Evolutionary conservation across 1,139 yeast genomes (phyloP).

Genomic region (Pichia sp.): DNA sequence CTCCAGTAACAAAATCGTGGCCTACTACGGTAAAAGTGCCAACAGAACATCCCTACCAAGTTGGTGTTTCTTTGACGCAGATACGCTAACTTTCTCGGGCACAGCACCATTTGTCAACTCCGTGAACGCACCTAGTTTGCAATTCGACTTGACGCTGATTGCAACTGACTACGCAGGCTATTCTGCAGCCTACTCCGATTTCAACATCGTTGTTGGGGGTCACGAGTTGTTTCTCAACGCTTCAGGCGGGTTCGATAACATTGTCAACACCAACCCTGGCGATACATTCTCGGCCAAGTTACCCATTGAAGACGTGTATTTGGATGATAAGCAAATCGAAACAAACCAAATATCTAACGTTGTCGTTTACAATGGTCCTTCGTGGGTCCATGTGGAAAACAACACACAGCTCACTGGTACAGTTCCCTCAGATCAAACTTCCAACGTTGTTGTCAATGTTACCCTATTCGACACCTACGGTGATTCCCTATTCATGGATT

Average conservation of each 20-base stretch:
- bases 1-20: conserved; percentile 46
- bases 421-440: conserved; percentile 46
- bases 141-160: conserved; percentile 66
- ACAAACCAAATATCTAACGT: conserved; percentile 53
- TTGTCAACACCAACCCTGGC: conserved; percentile 64
- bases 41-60: conserved; percentile 87
- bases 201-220: conserved; percentile 79
- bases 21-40: conserved; percentile 79
- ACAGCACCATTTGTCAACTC: conserved; percentile 85
- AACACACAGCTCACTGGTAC: conserved; percentile 52
- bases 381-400: conserved; percentile 52
- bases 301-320: conserved; percentile 55
- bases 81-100: conserved; percentile 67
- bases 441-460: conserved; percentile 45
- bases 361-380: conserved; percentile 46
- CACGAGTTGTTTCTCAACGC: conserved; percentile 67
- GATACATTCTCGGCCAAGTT: conserved; percentile 50
- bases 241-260: conserved; percentile 40
- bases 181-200: conserved; percentile 66
- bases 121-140: conserved; percentile 78
- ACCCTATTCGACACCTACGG: conserved; percentile 58
- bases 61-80: conserved; percentile 73
- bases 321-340: conserved; percentile 54
- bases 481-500: conserved; percentile 58
- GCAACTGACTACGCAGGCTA: conserved; percentile 78